Percentiles rank a stretch among this genome's conserved stretches.
phyloP scores from a whole-genome alignment of 2,329 filamentous ascomycete species.

The Colletotrichum sidae region DNA sequence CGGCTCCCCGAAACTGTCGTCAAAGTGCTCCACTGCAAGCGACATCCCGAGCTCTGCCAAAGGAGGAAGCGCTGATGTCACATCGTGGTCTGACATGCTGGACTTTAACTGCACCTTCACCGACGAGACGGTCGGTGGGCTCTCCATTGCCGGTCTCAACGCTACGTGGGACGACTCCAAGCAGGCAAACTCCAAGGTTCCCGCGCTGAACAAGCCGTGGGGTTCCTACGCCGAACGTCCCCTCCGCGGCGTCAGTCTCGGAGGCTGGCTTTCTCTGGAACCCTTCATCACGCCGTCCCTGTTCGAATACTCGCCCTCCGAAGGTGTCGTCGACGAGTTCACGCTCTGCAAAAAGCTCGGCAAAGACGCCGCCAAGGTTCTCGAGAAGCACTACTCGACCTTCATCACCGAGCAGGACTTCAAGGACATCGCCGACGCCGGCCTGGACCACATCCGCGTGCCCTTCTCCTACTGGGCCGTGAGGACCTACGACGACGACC shows the following conservation, averaged over 20 bases:
- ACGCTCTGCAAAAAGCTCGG: slow-evolving; percentile 81
- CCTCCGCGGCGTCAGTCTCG: slow-evolving; percentile 90
- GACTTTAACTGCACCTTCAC: slow-evolving; percentile 98
- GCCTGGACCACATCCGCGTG: slow-evolving; percentile 96
- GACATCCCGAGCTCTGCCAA: no score
- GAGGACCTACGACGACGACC: slow-evolving; percentile 84
- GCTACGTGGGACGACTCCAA: slow-evolving; percentile 87
- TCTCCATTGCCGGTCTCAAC: slow-evolving; percentile 92
- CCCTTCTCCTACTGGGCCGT: slow-evolving; percentile 97
- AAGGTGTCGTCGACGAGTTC: slow-evolving; percentile 88
- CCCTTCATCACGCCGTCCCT: slow-evolving; percentile 96
- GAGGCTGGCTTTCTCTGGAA: slow-evolving; percentile 93
- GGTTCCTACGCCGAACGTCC: slow-evolving; percentile 81
- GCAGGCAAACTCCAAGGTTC: slow-evolving; percentile 82
- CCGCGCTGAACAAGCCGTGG: slow-evolving; percentile 80
- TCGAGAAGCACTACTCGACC: slow-evolving; percentile 92
- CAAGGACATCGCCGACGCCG: slow-evolving; percentile 84
- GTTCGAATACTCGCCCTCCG: slow-evolving; percentile 75
- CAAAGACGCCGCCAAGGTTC: slow-evolving; percentile 68
- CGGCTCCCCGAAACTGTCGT: no score
- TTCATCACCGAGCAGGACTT: slow-evolving; percentile 91
- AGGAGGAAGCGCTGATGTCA: no score
- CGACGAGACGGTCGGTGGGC: slow-evolving; percentile 81
- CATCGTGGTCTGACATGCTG: slow-evolving; percentile 85
- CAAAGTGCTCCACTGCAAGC: no score